Evolutionary conservation across 441 rosid genomes (phyloP).

Genomic region (Manihot esculenta): DNA sequence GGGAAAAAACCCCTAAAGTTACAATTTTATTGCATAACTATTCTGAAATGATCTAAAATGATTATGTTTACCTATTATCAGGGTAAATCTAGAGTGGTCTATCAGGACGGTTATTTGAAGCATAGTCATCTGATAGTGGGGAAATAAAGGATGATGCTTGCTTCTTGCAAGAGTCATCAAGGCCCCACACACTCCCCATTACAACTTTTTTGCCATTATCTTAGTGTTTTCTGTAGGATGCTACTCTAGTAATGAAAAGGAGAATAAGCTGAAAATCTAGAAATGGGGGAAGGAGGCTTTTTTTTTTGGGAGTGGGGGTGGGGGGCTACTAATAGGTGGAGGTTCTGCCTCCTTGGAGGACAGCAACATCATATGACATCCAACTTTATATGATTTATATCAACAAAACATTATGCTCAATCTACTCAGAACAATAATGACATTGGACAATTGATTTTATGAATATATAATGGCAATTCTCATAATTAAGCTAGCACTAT

Average conservation of each 20-base stretch:
- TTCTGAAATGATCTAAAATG: too few relatives aligned
- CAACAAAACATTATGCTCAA: conserved; percentile 2
- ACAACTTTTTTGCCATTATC: conserved; percentile 2
- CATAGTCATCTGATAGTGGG: not conserved
- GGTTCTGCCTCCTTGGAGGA: conserved; percentile 1
- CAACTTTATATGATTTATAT: conserved; percentile 6
- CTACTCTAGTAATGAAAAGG: conserved; percentile 1
- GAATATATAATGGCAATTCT: conserved; percentile 16
- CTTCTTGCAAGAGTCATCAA: not conserved
- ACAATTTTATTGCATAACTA: too few relatives aligned
- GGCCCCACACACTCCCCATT: conserved; percentile 3
- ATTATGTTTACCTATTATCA: too few relatives aligned
- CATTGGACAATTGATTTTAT: not conserved
- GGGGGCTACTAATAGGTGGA: not conserved
- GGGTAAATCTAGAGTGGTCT: not conserved
- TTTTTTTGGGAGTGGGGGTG: not conserved
- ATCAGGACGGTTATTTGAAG: not conserved
- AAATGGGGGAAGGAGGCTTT: not conserved
- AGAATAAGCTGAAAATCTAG: not conserved
- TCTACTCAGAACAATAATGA: not conserved
- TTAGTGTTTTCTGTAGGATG: conserved; percentile 1
- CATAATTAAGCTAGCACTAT: conserved; percentile 31
- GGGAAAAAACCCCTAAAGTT: too few relatives aligned
- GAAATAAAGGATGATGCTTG: conserved; percentile 3
- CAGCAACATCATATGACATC: conserved; percentile 14